Evolutionary conservation across 169 alveolate genomes (phyloP).

Genomic region (Fabrea salina): DNA sequence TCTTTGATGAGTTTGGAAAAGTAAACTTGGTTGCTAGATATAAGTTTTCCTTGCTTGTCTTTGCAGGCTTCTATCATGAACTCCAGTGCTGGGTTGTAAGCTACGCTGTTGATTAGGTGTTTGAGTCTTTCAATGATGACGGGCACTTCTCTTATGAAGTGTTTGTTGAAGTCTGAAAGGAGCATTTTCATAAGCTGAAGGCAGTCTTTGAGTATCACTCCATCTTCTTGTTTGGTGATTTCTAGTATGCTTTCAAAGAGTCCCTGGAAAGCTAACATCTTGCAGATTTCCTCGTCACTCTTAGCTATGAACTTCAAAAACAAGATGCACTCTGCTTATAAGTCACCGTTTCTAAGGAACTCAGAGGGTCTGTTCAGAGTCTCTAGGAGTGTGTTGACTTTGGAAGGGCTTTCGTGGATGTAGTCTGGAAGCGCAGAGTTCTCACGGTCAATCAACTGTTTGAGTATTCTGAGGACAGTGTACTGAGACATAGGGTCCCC

Average conservation of each 20-base stretch:
- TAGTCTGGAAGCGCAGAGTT: background rate
- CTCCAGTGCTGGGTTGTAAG: too few relatives aligned
- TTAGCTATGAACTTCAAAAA: background rate
- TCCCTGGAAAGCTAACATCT: conserved; percentile 9
- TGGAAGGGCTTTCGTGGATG: background rate
- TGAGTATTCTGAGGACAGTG: background rate
- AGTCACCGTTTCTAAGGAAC: conserved; percentile 9
- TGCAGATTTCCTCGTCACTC: conserved; percentile 17
- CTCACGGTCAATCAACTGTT: background rate
- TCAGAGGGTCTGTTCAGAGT: background rate
- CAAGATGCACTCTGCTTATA: background rate
- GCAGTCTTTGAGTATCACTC: background rate
- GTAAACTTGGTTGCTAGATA: background rate
- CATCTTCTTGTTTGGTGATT: background rate
- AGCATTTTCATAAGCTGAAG: background rate
- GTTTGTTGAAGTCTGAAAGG: background rate
- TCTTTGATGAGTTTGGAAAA: background rate
- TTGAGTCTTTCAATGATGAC: background rate
- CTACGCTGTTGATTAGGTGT: background rate
- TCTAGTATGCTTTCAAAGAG: conserved; percentile 3
- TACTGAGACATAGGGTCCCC: background rate
- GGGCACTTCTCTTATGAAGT: conserved; percentile 13
- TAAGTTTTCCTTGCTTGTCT: background rate
- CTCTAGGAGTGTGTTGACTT: background rate
- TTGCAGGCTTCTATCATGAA: conserved; percentile 2